Conservation (phyloP, 139 green algal genomes). For the Diplosphaera chodatii region DNA sequence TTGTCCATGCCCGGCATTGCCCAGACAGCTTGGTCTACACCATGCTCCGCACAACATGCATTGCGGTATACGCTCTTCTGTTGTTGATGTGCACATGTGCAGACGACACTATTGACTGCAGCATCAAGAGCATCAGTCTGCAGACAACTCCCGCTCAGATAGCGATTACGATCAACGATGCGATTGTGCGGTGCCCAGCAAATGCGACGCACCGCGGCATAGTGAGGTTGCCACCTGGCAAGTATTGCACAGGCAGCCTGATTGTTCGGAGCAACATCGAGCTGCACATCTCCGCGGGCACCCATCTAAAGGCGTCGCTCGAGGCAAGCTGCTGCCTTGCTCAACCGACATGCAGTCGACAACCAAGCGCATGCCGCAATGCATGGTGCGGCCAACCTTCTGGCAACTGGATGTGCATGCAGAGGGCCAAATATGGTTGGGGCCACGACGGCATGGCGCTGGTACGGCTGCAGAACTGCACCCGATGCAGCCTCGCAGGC, state of each 20-base stretch:
- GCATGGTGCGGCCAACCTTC: no score
- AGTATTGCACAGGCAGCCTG: background rate
- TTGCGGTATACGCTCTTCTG: no score
- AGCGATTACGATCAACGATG: background rate
- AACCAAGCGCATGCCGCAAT: no score
- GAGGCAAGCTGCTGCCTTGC: background rate
- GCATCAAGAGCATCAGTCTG: background rate
- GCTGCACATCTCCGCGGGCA: background rate
- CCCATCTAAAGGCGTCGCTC: background rate
- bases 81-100: no score
- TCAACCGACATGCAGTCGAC: no score
- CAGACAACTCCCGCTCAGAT: background rate
- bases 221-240: background rate
- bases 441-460: background rate
- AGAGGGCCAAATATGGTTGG: background rate
- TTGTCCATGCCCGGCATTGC: no score
- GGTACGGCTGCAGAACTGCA: background rate
- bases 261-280: background rate
- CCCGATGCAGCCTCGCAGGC: background rate
- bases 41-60: no score
- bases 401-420: background rate
- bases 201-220: background rate
- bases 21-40: no score
- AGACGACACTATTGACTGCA: background rate
- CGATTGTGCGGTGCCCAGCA: background rate